Evolutionary conservation across 208 protist genomes (phyloP).

Genomic region (Crithidia mellificae): DNA sequence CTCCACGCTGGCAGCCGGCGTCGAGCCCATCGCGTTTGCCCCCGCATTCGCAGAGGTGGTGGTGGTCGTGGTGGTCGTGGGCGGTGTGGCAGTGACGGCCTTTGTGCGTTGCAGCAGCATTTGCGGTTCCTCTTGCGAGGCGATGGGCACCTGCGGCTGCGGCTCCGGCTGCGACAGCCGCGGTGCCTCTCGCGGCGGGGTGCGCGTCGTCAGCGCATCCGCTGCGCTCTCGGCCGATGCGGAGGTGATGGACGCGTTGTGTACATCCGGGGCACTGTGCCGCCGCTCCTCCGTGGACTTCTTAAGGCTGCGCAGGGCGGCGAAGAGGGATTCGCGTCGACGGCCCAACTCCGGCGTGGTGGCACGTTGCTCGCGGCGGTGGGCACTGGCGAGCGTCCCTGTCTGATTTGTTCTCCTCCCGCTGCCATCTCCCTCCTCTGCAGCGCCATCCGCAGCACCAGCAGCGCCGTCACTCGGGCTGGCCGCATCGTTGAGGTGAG

Average conservation of each 20-base stretch:
- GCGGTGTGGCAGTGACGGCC: not conserved
- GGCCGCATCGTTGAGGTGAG: not conserved
- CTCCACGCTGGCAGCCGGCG: not conserved
- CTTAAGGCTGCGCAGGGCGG: constrained; percentile 5
- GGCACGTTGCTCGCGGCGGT: not conserved
- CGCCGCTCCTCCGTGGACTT: not conserved
- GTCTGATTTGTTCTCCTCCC: too few species aligned
- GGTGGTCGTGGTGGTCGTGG: not conserved
- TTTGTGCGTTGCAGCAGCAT: not conserved
- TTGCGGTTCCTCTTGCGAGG: not conserved
- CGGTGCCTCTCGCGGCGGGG: too few species aligned
- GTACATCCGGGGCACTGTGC: not conserved
- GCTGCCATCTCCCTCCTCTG: not conserved
- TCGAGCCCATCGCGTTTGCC: not conserved
- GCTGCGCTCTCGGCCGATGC: too few species aligned
- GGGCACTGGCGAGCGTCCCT: not conserved
- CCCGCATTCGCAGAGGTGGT: not conserved
- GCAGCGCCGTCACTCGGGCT: not conserved
- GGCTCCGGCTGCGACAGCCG: too few species aligned
- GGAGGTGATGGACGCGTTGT: not conserved
- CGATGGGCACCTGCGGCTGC: constrained; percentile 1
- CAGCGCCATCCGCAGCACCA: not conserved
- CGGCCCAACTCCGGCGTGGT: constrained; percentile 15
- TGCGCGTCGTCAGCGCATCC: too few species aligned
- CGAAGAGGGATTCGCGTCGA: constrained; percentile 15